phyloP scores from a whole-genome alignment of 257 asterid genomes.

The Coffea canephora region DNA sequence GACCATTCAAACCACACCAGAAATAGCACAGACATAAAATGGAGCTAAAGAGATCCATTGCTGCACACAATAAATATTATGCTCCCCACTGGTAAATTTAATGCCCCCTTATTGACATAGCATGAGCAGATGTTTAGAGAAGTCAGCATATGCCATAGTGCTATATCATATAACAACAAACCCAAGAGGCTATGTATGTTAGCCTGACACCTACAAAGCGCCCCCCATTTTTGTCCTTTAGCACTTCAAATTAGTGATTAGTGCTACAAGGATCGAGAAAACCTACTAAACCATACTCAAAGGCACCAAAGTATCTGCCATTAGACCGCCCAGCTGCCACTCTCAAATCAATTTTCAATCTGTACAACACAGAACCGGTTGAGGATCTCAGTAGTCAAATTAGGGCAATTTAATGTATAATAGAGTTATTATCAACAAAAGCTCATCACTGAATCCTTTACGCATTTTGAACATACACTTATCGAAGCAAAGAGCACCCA shows the following conservation, averaged over 20 bases:
- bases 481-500: not conserved
- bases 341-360: not conserved
- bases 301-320: not conserved
- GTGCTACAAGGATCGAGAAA: not conserved
- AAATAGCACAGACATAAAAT: not conserved
- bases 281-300: not conserved
- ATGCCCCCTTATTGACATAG: not conserved
- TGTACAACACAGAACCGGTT: not conserved
- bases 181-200: not conserved
- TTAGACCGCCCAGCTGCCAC: not conserved
- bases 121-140: not conserved
- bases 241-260: not conserved
- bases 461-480: not conserved
- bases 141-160: not conserved
- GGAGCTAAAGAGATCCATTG: not conserved
- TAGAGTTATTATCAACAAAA: not conserved
- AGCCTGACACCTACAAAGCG: not conserved
- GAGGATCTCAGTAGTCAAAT: not conserved
- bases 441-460: not conserved
- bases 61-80: not conserved
- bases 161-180: not conserved
- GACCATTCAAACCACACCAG: not conserved
- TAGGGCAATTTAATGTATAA: not conserved
- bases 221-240: not conserved
- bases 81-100: not conserved